Base-by-base conservation (phyloP, 495 filamentous ascomycete species). In the Aspergillus haitiensis region DNA sequence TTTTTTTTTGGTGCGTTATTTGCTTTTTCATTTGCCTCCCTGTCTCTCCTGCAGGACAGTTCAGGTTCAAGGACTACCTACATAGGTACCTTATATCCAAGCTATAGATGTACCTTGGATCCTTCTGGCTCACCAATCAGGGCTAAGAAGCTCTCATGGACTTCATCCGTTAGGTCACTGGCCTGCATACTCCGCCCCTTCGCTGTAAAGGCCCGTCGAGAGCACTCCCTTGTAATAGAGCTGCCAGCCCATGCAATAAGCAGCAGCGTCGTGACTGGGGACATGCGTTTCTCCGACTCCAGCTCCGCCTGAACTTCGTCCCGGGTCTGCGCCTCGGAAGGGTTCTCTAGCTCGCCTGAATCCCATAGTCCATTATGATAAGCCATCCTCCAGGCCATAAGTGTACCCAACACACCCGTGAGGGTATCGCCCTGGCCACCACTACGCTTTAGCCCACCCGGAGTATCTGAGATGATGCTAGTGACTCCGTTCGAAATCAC, bases 351-450 rank as follows among this genome's bases (percentile, higher is more conserved):
- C 63, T 82, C 75, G 0, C 68, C 77, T 7, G 70, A 78, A 58
- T 93, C 89, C 94, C 94, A 98, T 12, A 96, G 61, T 47, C 79
- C 78, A 55, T 96, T 87, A 52, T 88, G 79, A 73, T 98, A 98
- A 27, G 91, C 90, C 65, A 86, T 86, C 58, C 93, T 75, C 86
- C 92, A 98, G 16, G 84, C 92, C 60, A 98, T 71, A 61, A 98
- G 80, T 12, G 94, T 98, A 2, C 86, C 94, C 63, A 98, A 78
- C 50, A 85, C 86, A 7, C 94, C 94, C 4, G 94, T 98, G 64
- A 98, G 76, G 9, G 94, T 98, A 76, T 98, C 94, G 9, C 94
- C 94, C 71, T 98, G 94, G 3, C 94, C 94, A 42, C 94, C 95
- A 55, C 88, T 93, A 56, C 94, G 80, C 83, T 98, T 98, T 66